A percentile compares a stretch with the other conserved stretches of the same genome.
These are phyloP conservation scores for Sporobolomyces roseus DNA, from an alignment of 768 basidiomycete species.

Conservation along the genomic window DNA sequence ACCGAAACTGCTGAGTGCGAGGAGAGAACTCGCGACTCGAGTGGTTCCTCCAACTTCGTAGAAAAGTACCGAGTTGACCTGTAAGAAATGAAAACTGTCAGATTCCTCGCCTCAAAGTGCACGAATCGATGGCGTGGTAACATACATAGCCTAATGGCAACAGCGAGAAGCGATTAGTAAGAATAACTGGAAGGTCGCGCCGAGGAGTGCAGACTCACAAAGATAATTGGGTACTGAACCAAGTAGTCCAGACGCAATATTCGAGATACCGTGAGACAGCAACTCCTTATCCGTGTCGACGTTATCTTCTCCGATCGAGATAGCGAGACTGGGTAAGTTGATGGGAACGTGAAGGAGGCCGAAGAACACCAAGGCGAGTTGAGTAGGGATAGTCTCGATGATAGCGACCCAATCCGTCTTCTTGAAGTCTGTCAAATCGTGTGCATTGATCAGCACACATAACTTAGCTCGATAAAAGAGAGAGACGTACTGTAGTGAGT, in stretches of 20 bases:
- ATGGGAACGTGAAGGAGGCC: conserved; percentile 65
- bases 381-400: conserved; percentile 83
- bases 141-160: conserved; percentile 32
- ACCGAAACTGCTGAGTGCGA: conserved; percentile 65
- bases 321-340: conserved; percentile 83
- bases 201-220: background rate
- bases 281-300: conserved; percentile 89
- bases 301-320: conserved; percentile 77
- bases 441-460: background rate
- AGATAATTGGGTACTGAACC: conserved; percentile 67
- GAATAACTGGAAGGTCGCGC: background rate
- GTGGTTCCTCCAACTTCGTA: conserved; percentile 89
- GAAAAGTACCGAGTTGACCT: conserved; percentile 59
- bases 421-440: conserved; percentile 56
- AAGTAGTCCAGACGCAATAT: conserved; percentile 70
- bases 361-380: conserved; percentile 69
- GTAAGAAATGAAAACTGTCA: conserved; percentile 29
- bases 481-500: conserved; percentile 62
- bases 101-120: too few species aligned
- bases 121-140: too few species aligned
- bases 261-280: conserved; percentile 86
- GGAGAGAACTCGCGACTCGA: conserved; percentile 75
- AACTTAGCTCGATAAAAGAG: background rate
- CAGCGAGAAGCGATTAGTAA: background rate
- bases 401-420: conserved; percentile 64